Evolutionary conservation across 345 rosid species (phyloP).

Genomic region (Lenwebbia sp.): DNA sequence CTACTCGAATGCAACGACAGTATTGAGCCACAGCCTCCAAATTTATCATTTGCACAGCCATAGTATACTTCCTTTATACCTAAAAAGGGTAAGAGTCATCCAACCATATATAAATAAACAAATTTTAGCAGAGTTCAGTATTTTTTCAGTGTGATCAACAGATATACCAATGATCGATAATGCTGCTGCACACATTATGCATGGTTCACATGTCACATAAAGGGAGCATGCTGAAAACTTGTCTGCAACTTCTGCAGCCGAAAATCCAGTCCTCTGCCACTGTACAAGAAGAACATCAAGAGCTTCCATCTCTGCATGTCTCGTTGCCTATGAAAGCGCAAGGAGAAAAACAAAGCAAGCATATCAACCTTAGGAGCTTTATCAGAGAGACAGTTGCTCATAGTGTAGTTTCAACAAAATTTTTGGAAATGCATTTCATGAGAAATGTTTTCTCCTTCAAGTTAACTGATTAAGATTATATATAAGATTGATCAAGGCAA

Average conservation of each 20-base stretch:
- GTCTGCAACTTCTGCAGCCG: not conserved
- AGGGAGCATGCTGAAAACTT: not conserved
- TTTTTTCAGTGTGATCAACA: not conserved
- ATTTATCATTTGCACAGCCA: not conserved
- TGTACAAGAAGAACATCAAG: not conserved
- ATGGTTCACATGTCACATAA: not conserved
- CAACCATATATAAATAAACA: not conserved
- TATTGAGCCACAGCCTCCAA: not conserved
- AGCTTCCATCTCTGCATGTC: not conserved
- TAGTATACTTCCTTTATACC: not conserved
- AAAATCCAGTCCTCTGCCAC: not conserved
- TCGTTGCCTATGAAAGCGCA: not conserved
- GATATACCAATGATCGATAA: not conserved
- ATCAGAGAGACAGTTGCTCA: not conserved
- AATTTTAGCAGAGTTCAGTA: not conserved
- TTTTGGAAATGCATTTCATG: not conserved
- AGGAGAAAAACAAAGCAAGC: not conserved
- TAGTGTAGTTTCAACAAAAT: not conserved
- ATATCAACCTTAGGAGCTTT: not conserved
- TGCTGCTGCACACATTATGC: not conserved
- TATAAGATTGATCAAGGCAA: not conserved
- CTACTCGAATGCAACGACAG: not conserved
- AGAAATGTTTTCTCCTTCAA: not conserved
- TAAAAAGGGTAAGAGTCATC: not conserved
- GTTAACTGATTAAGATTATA: not conserved